Percentiles rank a stretch among this genome's conserved stretches.
These are phyloP conservation scores for Metschnikowia anglica DNA, from an alignment of 805 yeast genomes.

Conservation along the genomic window DNA sequence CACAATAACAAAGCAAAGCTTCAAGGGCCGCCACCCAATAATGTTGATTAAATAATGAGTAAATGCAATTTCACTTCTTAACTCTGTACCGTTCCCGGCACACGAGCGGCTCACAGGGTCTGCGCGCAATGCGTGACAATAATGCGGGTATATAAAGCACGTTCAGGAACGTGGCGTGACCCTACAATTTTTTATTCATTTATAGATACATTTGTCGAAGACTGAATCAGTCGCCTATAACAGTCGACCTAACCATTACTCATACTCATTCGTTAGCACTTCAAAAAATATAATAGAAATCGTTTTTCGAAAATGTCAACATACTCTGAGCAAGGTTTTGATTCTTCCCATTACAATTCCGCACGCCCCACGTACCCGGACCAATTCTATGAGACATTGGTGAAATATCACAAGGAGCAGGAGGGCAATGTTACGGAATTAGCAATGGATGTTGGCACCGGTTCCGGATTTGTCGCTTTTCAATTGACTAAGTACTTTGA, in stretches of 20 bases:
- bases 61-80: background rate
- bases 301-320: slow-evolving; percentile 63
- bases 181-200: too few relatives aligned
- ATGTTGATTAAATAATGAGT: background rate
- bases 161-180: too few relatives aligned
- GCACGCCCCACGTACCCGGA: slow-evolving; percentile 70
- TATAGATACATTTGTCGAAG: too few relatives aligned
- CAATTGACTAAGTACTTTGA: slow-evolving; percentile 47
- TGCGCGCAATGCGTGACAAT: too few relatives aligned
- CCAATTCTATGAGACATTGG: slow-evolving; percentile 44
- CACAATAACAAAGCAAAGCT: background rate
- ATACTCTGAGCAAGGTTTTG: slow-evolving; percentile 52
- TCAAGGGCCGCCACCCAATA: background rate
- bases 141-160: too few relatives aligned
- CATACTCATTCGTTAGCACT: too few relatives aligned
- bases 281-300: too few relatives aligned
- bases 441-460: slow-evolving; percentile 77
- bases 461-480: slow-evolving; percentile 72
- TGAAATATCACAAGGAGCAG: slow-evolving; percentile 39
- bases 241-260: too few relatives aligned
- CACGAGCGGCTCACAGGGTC: too few relatives aligned
- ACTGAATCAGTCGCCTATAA: too few relatives aligned
- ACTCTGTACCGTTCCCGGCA: too few relatives aligned
- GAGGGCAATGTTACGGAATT: slow-evolving; percentile 23
- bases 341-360: slow-evolving; percentile 50